Percentiles rank a stretch among this genome's conserved stretches.
phyloP scores from a whole-genome alignment of 2,329 filamentous ascomycete genomes.

The Shiraia bambusicola region DNA sequence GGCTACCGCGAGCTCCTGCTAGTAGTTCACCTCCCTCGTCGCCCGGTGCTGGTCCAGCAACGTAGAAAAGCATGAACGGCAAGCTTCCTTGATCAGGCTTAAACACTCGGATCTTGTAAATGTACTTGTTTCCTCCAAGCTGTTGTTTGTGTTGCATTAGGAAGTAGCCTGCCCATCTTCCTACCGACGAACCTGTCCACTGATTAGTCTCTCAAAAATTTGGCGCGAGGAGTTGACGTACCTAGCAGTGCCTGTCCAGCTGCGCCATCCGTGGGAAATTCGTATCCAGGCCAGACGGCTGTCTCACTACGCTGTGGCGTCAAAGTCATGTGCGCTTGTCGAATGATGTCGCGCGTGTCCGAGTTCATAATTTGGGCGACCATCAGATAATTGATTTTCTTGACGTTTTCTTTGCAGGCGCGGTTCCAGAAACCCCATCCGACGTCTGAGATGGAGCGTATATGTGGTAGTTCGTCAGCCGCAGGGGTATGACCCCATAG shows the following conservation, averaged over 20 bases:
- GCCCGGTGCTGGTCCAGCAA: neutral
- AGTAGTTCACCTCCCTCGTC: neutral
- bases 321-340: constrained; percentile 3
- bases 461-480: constrained; percentile 5
- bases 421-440: constrained; percentile 18
- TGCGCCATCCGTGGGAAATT: constrained; percentile 4
- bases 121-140: constrained; percentile 10
- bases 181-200: constrained; percentile 10
- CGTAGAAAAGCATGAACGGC: constrained; percentile 12
- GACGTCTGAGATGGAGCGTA: constrained; percentile 9
- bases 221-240: neutral
- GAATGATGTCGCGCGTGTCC: constrained; percentile 2
- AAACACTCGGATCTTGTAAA: constrained; percentile 13
- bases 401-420: neutral
- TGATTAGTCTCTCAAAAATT: neutral
- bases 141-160: constrained; percentile 12
- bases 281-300: constrained; percentile 11
- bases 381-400: constrained; percentile 13
- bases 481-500: constrained; percentile 8
- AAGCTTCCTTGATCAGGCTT: neutral
- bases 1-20: neutral
- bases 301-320: constrained; percentile 7
- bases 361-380: constrained; percentile 11
- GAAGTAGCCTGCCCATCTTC: constrained; percentile 12
- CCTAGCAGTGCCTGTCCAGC: constrained; percentile 9